Base-by-base conservation (phyloP, 306 rosid species). In the Cucumis melo region DNA sequence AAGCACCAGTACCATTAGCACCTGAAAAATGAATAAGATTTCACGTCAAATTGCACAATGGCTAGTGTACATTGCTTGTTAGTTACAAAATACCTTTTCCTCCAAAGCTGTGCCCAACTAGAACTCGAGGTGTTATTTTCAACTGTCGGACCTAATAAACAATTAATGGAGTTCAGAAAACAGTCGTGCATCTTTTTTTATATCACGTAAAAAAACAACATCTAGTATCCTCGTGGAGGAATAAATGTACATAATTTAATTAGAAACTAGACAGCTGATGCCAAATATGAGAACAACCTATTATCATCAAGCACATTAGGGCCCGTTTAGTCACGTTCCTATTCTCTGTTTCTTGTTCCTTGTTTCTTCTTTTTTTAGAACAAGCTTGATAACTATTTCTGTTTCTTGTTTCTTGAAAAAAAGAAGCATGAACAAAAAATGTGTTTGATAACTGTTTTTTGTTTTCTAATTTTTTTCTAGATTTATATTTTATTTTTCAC, bases 91-190 rank as follows among this genome's bases (percentile, higher is more conserved):
- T 87, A 94, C 97, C 97, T 87, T 94, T 94, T 74, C 98, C 98
- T 56, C 97, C 97, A 82, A 94, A 94, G 85, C 98, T 94, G 79
- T 94, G 98, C 38, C 98, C 96, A 84, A 94, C 96, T 75, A 94
- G 82, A 62, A 91, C 88, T 50, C 95, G 92, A 11, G 98, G 98
- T 39, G 93, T 90, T 75, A 94, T 85, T 82, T 91, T 89, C 81
- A 94, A 85, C 73, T 87, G 86, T 41, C 82, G 86, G 53, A 94
- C 91, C 98, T 94, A 80, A 79, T 74, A 83, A 58, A 32, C 62
- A 83, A 78, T 63, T 75, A 15, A 7, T 71, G 41, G 56, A 48
- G 59, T 50, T 71, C 3, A 71, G 42, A 71, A 48, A 24, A 24
- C 32, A 23, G 38, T 23, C 59, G 6, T 48, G 10, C 16, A 71